phyloP scores from a whole-genome alignment of 148 eudicot genomes.

The Camellia sinensis region DNA sequence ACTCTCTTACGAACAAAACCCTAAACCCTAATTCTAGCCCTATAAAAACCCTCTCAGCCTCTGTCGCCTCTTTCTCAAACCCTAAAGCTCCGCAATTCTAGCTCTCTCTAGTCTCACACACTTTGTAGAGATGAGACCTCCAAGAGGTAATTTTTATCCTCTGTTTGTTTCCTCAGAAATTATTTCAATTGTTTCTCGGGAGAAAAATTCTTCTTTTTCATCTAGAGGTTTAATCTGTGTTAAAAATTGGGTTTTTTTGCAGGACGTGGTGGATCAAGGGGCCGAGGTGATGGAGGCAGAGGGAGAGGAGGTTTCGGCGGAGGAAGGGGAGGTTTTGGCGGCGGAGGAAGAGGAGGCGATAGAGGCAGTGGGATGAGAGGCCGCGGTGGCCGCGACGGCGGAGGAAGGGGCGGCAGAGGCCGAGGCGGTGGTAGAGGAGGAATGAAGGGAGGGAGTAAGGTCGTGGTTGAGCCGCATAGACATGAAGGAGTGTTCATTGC shows the following conservation, averaged over 20 bases:
- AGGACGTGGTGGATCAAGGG: slow-evolving; percentile 30
- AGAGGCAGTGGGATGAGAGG: slow-evolving; percentile 34
- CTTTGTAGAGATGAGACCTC: slow-evolving; percentile 13
- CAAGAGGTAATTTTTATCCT: slow-evolving; percentile 9
- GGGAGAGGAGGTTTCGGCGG: slow-evolving; percentile 45
- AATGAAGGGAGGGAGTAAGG: slow-evolving; percentile 80
- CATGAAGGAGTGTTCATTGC: slow-evolving; percentile 90
- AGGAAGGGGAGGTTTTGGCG: slow-evolving; percentile 37
- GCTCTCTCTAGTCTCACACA: neutral
- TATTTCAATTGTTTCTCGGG: neutral
- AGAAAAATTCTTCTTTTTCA: neutral
- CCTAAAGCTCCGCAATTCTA: neutral
- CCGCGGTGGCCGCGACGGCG: slow-evolving; percentile 26
- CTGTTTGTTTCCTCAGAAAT: too few species aligned
- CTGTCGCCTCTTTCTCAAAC: neutral
- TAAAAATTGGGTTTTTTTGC: slow-evolving; percentile 6
- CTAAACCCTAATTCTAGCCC: too few species aligned
- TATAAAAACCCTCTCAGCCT: neutral
- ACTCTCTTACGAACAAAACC: too few species aligned
- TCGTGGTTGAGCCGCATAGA: slow-evolving; percentile 75
- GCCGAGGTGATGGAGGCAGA: slow-evolving; percentile 34
- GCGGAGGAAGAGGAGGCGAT: slow-evolving; percentile 39
- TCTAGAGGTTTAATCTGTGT: neutral
- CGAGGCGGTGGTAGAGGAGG: slow-evolving; percentile 47
- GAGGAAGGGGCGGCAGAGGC: slow-evolving; percentile 30